These are phyloP conservation scores for Phytophthora lateralis DNA, from an alignment of 352 stramenopile species.

Conservation along the genomic window DNA sequence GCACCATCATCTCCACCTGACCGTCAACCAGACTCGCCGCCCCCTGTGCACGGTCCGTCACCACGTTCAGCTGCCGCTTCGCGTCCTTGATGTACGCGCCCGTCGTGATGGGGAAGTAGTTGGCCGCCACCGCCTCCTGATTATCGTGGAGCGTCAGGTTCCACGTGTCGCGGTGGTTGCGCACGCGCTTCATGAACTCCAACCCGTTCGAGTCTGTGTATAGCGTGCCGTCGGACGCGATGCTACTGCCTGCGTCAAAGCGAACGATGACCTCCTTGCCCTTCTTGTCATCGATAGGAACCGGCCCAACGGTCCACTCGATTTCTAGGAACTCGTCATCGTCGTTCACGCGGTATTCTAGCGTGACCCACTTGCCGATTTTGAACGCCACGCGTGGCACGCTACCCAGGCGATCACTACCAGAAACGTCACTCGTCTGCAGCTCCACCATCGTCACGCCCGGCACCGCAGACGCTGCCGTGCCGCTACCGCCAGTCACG, in stretches of 20 bases:
- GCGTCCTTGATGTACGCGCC: constrained; percentile 93
- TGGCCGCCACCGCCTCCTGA: constrained; percentile 93
- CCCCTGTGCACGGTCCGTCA: constrained; percentile 94
- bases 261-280: constrained; percentile 97
- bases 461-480: constrained; percentile 8
- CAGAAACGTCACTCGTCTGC: constrained; percentile 34
- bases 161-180: constrained; percentile 91
- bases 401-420: constrained; percentile 8
- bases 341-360: constrained; percentile 90
- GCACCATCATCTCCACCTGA: constrained; percentile 98
- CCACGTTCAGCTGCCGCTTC: constrained; percentile 81
- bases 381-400: constrained; percentile 71
- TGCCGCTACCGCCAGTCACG: constrained; percentile 22
- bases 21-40: constrained; percentile 89
- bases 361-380: constrained; percentile 89
- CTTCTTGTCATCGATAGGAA: constrained; percentile 75
- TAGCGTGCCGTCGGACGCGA: constrained; percentile 56
- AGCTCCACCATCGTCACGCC: constrained; percentile 54
- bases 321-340: constrained; percentile 92
- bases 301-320: constrained; percentile 91
- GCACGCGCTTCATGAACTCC: constrained; percentile 92
- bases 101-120: constrained; percentile 98
- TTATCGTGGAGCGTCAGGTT: constrained; percentile 89
- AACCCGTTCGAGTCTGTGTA: constrained; percentile 97
- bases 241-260: constrained; percentile 72